Percentiles rank a stretch among this genome's conserved stretches.
These are phyloP conservation scores for Rhododendron henanense DNA, from an alignment of 148 eudicot genomes.

Conservation along the genomic window DNA sequence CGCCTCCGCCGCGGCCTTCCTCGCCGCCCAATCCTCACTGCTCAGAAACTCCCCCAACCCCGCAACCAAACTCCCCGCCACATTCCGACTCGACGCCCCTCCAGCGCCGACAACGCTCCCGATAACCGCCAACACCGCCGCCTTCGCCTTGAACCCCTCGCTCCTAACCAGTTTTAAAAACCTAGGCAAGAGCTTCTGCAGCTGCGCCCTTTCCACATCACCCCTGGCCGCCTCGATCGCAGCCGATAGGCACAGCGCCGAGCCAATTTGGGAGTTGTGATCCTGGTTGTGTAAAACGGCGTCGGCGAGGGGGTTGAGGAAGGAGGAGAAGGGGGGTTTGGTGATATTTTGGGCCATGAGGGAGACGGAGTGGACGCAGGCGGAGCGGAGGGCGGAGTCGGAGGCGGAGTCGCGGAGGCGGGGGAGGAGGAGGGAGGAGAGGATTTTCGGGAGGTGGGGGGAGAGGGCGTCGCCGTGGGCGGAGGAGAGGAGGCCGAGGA, in stretches of 20 bases:
- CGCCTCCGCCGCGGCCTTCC: constrained; percentile 85
- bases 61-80: constrained; percentile 50
- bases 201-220: constrained; percentile 29
- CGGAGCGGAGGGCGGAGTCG: constrained; percentile 64
- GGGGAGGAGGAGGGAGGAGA: constrained; percentile 54
- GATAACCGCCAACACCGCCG: constrained; percentile 42
- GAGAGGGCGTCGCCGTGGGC: constrained; percentile 46
- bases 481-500: constrained; percentile 51
- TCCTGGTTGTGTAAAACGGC: constrained; percentile 72
- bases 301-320: constrained; percentile 53
- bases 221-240: constrained; percentile 49
- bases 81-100: constrained; percentile 37
- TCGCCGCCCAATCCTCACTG: constrained; percentile 79
- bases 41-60: constrained; percentile 56
- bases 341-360: constrained; percentile 39
- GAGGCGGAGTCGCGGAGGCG: constrained; percentile 57
- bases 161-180: constrained; percentile 54
- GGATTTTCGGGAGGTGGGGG: constrained; percentile 56
- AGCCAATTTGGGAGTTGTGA: constrained; percentile 56
- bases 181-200: constrained; percentile 30
- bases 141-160: constrained; percentile 67
- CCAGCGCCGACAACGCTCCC: constrained; percentile 52
- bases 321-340: constrained; percentile 41
- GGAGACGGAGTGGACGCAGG: constrained; percentile 38
- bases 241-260: constrained; percentile 68